These are phyloP conservation scores for Mycena indigotica DNA, from an alignment of 768 basidiomycete species.

Conservation along the genomic window DNA sequence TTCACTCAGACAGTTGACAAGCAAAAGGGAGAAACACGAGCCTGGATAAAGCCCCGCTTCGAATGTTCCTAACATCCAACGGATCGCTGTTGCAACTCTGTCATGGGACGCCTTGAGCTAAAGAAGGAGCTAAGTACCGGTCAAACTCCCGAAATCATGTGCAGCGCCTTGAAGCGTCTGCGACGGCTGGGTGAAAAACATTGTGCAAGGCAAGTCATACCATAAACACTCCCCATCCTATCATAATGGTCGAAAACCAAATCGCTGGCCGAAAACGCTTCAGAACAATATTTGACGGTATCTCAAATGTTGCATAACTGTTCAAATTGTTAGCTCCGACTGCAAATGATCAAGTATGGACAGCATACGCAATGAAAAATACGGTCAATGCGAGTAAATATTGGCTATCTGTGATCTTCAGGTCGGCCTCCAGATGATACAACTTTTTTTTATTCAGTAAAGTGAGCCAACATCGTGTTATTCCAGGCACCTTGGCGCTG, in stretches of 20 bases:
- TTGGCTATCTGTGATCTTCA: conserved; percentile 62
- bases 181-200: background rate
- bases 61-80: conserved; percentile 63
- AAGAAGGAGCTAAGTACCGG: conserved; percentile 48
- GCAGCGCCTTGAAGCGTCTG: conserved; percentile 68
- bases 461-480: too few species aligned
- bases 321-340: too few species aligned
- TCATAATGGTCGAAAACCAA: conserved; percentile 59
- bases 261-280: conserved; percentile 64
- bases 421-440: conserved; percentile 57
- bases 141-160: conserved; percentile 59
- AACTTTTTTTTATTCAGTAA: conserved; percentile 43
- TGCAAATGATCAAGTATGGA: conserved; percentile 4
- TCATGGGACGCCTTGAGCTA: too few species aligned
- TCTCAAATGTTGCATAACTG: conserved; percentile 67
- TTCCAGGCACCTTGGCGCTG: too few species aligned
- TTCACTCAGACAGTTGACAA: background rate
- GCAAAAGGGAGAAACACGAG: conserved; percentile 55
- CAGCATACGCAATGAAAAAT: conserved; percentile 58
- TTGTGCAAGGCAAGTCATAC: conserved; percentile 25
- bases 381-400: conserved; percentile 70
- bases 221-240: conserved; percentile 53
- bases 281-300: conserved; percentile 55
- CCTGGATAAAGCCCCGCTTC: conserved; percentile 64
- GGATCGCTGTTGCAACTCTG: too few species aligned